Evolutionary conservation across 306 rosid species (phyloP), one percentile per base, ranked within the genome.

Genomic region (Erythrophleum fordii): DNA sequence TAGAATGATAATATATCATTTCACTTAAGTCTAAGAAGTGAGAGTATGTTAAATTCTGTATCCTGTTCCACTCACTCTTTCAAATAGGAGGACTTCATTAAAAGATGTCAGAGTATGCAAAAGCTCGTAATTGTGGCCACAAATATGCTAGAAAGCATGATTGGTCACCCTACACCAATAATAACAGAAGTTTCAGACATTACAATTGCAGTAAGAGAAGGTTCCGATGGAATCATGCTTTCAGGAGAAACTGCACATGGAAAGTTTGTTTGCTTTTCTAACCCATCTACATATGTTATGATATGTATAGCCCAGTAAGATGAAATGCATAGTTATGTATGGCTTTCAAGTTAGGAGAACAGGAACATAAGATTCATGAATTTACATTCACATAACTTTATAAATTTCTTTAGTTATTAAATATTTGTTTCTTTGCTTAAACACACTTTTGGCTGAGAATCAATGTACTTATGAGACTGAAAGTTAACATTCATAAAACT

Each of bases 241-340:
- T 95, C 99, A n/a, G 99, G 99, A 82, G 99, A 95, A 89, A 95
- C 99, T 82, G 99, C 99, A 62, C 97, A 95, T 79, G 99, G 99
- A 83, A 93, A 93, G 99, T 95, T 84, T 72, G 99, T 79, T 75
- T 67, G 49, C 85, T 58, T 68, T 82, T 49, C 81, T 67, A 75
- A 78, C 42, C 67, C 73, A 23, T 69, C 22, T 44, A 13, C 1
- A 12, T 44, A 11, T 69, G 37, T 14, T 44, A 42, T 44, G 25
- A 69, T 69, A 17, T n/a, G 56, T 69, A 13, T 42, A 13, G 37
- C 34, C 55, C 23, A 10, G 12, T 42, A 69, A 42, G 20, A 22
- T 69, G 44, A 42, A 23, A 44, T 44, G 56, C 73, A 69, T 67
- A 14, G 56, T 23, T 48, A 69, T 69, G 31, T 23, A 69, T 69